phyloP scores from a whole-genome alignment of 352 stramenopile species.

The Discostella stelligera region DNA sequence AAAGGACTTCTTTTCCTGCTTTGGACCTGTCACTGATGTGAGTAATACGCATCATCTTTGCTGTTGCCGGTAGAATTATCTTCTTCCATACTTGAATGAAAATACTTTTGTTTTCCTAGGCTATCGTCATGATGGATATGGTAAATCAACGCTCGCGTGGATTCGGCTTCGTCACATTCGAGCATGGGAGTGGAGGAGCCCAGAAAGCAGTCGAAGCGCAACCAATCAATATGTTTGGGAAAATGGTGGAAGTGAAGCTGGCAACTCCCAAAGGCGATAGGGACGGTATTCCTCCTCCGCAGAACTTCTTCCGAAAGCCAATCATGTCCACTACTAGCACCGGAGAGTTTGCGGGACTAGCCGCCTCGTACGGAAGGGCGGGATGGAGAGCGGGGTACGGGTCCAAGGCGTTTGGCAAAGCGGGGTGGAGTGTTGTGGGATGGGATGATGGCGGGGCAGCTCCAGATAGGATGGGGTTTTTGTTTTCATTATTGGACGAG shows the following conservation, averaged over 20 bases:
- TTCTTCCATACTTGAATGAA: neutral
- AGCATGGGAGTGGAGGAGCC: slow-evolving; percentile 65
- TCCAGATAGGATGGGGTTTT: slow-evolving; percentile 72
- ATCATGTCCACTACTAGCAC: slow-evolving; percentile 53
- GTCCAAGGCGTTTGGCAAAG: slow-evolving; percentile 74
- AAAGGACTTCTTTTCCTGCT: slow-evolving; percentile 55
- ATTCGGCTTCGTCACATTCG: slow-evolving; percentile 58
- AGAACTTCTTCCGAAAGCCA: slow-evolving; percentile 49
- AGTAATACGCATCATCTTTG: slow-evolving; percentile 2
- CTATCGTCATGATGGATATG: slow-evolving; percentile 61
- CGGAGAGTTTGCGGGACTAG: slow-evolving; percentile 77
- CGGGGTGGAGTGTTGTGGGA: slow-evolving; percentile 72
- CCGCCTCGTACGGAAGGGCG: slow-evolving; percentile 66
- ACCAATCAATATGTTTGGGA: slow-evolving; percentile 72
- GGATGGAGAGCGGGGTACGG: slow-evolving; percentile 81
- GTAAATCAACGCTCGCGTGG: slow-evolving; percentile 39
- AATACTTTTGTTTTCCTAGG: slow-evolving; percentile 20
- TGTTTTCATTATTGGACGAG: slow-evolving; percentile 48
- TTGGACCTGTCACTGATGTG: slow-evolving; percentile 51
- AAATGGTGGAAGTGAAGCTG: slow-evolving; percentile 79
- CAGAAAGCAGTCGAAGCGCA: slow-evolving; percentile 70
- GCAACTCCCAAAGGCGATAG: slow-evolving; percentile 70
- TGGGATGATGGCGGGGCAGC: slow-evolving; percentile 65
- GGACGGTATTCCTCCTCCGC: slow-evolving; percentile 19
- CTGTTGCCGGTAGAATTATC: neutral